Conservation (phyloP, 2,329 filamentous ascomycete species). For the Furcasterigmium furcatum region DNA sequence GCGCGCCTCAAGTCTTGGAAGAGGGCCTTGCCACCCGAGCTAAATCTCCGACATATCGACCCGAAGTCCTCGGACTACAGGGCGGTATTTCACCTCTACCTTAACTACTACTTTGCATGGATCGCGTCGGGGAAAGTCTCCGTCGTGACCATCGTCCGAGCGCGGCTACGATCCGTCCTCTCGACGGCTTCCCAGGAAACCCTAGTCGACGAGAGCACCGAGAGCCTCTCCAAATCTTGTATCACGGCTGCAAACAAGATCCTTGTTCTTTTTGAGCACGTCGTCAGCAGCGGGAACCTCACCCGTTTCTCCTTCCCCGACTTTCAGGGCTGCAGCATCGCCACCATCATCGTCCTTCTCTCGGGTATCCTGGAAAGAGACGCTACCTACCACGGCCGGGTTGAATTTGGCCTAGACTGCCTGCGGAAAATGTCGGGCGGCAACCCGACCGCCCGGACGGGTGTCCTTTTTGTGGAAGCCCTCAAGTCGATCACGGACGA, state of each 20-base stretch:
- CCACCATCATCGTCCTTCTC: constrained; percentile 28
- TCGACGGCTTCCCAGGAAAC: constrained; percentile 2
- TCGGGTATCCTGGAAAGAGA: constrained; percentile 29
- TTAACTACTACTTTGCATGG: constrained; percentile 32
- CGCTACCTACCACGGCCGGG: constrained; percentile 21
- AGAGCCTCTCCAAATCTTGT: constrained; percentile 19
- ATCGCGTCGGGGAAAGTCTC: constrained; percentile 30
- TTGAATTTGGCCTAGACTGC: constrained; percentile 25
- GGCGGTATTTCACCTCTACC: constrained; percentile 27
- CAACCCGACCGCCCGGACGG: constrained; percentile 20
- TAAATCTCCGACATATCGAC: constrained; percentile 21
- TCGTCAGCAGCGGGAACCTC: constrained; percentile 22
- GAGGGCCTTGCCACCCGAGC: constrained; percentile 17
- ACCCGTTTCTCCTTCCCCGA: constrained; percentile 33
- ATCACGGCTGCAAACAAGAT: constrained; percentile 26
- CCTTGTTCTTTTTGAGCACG: constrained; percentile 23
- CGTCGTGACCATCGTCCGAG: constrained; percentile 25
- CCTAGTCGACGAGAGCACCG: constrained; percentile 6
- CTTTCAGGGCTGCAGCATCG: constrained; percentile 33
- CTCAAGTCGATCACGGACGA: constrained; percentile 17
- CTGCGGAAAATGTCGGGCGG: constrained; percentile 28
- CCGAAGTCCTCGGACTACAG: constrained; percentile 23
- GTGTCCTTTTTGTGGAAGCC: constrained; percentile 19
- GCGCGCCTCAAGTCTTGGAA: constrained; percentile 26
- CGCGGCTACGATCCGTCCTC: constrained; percentile 15